A percentile compares a stretch with the other conserved stretches of the same genome.
These are phyloP conservation scores for Ustilago loliicola DNA, from an alignment of 1,284 basidiomycete genomes.

Conservation along the genomic window DNA sequence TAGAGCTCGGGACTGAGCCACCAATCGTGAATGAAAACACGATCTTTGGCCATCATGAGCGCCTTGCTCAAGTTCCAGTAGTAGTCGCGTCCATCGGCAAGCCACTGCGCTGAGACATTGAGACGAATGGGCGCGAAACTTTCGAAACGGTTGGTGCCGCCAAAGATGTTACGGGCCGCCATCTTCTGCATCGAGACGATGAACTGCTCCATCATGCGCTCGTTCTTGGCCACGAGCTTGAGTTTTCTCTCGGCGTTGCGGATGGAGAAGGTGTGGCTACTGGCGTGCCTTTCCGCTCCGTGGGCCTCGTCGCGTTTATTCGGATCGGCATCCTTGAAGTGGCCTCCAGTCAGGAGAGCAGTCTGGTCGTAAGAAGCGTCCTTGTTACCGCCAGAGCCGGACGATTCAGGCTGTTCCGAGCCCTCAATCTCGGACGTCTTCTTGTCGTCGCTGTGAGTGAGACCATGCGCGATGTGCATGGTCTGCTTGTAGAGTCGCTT, in stretches of 20 bases:
- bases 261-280: conserved; percentile 91
- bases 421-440: conserved; percentile 26
- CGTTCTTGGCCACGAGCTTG: conserved; percentile 88
- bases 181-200: conserved; percentile 91
- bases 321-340: conserved; percentile 54
- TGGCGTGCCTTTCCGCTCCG: conserved; percentile 65
- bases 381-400: conserved; percentile 19
- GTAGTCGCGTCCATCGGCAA: conserved; percentile 85
- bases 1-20: conserved; percentile 78
- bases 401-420: conserved; percentile 45
- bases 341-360: conserved; percentile 62
- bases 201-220: conserved; percentile 97
- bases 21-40: conserved; percentile 71
- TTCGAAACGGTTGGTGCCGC: conserved; percentile 78
- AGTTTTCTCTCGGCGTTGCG: conserved; percentile 89
- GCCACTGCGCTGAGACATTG: conserved; percentile 96
- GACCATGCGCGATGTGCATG: conserved; percentile 59
- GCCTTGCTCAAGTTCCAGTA: conserved; percentile 86
- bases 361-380: conserved; percentile 56
- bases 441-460: conserved; percentile 54
- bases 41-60: conserved; percentile 88
- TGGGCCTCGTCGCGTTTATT: conserved; percentile 33
- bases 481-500: conserved; percentile 71
- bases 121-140: conserved; percentile 93
- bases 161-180: conserved; percentile 83